These are phyloP conservation scores for Rutstroemia sydowiana DNA, from an alignment of 2,329 filamentous ascomycete species.

Conservation along the genomic window DNA sequence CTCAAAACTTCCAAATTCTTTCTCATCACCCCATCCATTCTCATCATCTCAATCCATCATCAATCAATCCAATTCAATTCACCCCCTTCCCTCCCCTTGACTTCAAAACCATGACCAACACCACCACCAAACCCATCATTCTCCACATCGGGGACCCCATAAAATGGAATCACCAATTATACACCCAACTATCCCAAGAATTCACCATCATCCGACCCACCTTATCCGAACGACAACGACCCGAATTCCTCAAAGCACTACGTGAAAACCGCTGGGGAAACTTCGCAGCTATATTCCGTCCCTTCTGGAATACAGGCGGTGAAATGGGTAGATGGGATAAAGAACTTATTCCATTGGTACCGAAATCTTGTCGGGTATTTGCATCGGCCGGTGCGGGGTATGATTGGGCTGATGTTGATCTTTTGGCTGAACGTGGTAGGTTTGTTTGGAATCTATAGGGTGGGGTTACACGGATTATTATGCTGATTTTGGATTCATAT, in stretches of 20 bases:
- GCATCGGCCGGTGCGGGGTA: constrained; percentile 55
- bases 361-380: constrained; percentile 46
- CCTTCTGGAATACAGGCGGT: constrained; percentile 57
- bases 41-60: too few species aligned
- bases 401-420: constrained; percentile 54
- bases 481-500: background rate
- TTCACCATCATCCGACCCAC: constrained; percentile 42
- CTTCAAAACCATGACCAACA: background rate
- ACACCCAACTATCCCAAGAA: constrained; percentile 34
- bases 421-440: constrained; percentile 48
- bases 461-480: too few species aligned
- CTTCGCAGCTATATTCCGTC: constrained; percentile 45
- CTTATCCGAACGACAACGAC: constrained; percentile 42
- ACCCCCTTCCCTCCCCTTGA: too few species aligned
- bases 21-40: too few species aligned
- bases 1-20: too few species aligned
- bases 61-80: too few species aligned
- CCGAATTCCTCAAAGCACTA: constrained; percentile 43
- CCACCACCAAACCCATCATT: constrained; percentile 22
- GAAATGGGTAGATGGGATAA: constrained; percentile 58
- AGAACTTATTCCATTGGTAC: constrained; percentile 49
- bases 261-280: constrained; percentile 46
- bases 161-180: constrained; percentile 27
- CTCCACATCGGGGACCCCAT: constrained; percentile 30
- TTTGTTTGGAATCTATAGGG: background rate